Conservation (phyloP, 1,284 basidiomycete genomes). For the Cryptococcus jaspeensis region DNA sequence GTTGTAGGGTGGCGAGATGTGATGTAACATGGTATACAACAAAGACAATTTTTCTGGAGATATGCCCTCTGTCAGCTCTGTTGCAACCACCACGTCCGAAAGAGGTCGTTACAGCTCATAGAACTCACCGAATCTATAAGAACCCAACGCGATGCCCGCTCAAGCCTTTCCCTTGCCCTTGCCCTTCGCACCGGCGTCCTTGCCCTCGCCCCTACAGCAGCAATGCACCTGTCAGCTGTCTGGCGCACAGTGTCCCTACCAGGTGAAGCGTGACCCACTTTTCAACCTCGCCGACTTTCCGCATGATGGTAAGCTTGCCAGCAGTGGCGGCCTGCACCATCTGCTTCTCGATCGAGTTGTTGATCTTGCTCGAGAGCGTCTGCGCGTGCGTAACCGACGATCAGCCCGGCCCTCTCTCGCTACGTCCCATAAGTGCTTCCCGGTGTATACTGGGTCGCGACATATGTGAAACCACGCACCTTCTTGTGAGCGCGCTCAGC, state of each 20-base stretch:
- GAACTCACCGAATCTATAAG: no score
- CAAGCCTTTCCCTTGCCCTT: constrained; percentile 31
- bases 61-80: no score
- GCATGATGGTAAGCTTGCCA: constrained; percentile 81
- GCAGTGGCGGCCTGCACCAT: constrained; percentile 82
- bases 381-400: constrained; percentile 39
- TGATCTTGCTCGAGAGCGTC: constrained; percentile 82
- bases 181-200: constrained; percentile 22
- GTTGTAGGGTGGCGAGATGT: no score
- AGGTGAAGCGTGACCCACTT: constrained; percentile 22
- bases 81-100: no score
- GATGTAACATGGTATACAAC: no score
- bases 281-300: constrained; percentile 48
- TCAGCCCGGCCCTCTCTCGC: background rate
- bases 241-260: background rate
- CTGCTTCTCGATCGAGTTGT: constrained; percentile 81
- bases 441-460: background rate
- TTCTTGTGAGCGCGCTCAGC: constrained; percentile 36
- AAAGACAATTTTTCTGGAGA: no score
- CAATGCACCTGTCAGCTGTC: background rate
- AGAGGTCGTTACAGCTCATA: no score
- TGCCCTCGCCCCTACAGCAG: constrained; percentile 17
- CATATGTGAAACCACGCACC: constrained; percentile 21
- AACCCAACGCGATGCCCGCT: background rate
- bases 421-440: background rate